phyloP scores from a whole-genome alignment of 108 stramenopile genomes.

The Aureococcus anophagefferens region DNA sequence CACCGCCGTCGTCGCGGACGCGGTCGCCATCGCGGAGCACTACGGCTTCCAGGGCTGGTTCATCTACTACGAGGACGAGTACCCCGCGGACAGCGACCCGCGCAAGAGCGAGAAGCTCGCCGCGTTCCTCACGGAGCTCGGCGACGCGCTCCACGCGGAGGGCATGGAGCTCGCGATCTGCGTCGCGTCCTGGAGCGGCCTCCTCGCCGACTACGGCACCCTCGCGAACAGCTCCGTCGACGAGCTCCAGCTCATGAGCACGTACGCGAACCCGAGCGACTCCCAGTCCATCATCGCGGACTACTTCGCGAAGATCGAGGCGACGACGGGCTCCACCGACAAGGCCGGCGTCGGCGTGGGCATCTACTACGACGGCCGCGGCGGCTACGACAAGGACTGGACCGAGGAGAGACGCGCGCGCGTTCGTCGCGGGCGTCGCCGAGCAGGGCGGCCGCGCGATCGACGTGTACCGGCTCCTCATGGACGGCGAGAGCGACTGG shows the following conservation, averaged over 20 bases:
- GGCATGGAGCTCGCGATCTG: slow-evolving; percentile 4
- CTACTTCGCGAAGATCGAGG: neutral
- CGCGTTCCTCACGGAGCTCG: neutral
- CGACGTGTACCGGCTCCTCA: neutral
- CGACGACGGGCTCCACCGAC: no score
- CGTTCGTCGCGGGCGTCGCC: neutral
- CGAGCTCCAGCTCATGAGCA: slow-evolving; percentile 5
- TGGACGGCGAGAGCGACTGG: no score
- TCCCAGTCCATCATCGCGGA: slow-evolving; percentile 4
- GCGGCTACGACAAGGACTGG: neutral
- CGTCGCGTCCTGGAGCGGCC: neutral
- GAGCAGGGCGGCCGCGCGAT: neutral
- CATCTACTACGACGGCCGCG: slow-evolving; percentile 5
- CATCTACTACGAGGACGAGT: slow-evolving; percentile 8
- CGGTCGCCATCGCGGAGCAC: slow-evolving; percentile 3
- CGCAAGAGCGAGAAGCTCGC: slow-evolving; percentile 1
- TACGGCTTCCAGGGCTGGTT: slow-evolving; percentile 5
- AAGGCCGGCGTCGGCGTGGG: slow-evolving; percentile 3
- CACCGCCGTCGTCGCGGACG: neutral
- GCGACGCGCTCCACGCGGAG: slow-evolving; percentile 2
- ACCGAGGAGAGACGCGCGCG: neutral
- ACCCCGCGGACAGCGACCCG: slow-evolving; percentile 1
- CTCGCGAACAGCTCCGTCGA: neutral
- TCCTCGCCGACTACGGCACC: slow-evolving; percentile 3
- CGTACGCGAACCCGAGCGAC: neutral